Conservation (phyloP, 2,329 filamentous ascomycete species). For the Ambrosiella cleistominuta region DNA sequence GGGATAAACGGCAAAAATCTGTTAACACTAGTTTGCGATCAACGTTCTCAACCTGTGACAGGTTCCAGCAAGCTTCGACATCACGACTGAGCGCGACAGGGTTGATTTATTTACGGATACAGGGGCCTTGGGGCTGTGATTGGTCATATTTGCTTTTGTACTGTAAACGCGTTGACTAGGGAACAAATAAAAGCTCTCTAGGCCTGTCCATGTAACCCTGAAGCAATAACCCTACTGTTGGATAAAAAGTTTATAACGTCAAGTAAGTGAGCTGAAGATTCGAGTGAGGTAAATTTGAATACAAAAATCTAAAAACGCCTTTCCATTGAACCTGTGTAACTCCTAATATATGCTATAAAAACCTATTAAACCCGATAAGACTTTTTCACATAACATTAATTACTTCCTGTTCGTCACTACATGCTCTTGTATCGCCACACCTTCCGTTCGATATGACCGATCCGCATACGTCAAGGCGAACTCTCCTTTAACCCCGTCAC, state of each 20-base stretch:
- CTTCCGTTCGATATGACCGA: slow-evolving; percentile 29
- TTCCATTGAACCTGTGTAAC: neutral
- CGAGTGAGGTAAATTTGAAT: neutral
- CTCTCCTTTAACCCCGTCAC: slow-evolving; percentile 8
- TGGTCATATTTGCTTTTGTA: neutral
- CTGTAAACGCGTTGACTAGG: neutral
- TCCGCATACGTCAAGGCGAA: slow-evolving; percentile 34
- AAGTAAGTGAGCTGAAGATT: neutral
- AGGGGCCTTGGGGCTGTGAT: neutral
- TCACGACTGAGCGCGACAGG: slow-evolving; percentile 1
- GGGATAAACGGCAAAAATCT: neutral
- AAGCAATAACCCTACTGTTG: neutral
- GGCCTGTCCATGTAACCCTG: neutral
- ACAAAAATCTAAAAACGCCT: too few species aligned
- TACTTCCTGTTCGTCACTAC: slow-evolving; percentile 10
- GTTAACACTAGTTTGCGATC: neutral
- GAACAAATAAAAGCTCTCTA: neutral
- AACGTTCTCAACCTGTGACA: neutral
- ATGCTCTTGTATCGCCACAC: slow-evolving; percentile 19
- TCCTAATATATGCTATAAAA: neutral
- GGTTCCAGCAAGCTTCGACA: neutral
- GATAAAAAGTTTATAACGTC: neutral
- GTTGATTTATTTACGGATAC: neutral
- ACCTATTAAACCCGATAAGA: neutral
- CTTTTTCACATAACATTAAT: neutral